Evolutionary conservation across 2,329 filamentous ascomycete genomes (phyloP).

Genomic region (Keithomyces neogunnii): DNA sequence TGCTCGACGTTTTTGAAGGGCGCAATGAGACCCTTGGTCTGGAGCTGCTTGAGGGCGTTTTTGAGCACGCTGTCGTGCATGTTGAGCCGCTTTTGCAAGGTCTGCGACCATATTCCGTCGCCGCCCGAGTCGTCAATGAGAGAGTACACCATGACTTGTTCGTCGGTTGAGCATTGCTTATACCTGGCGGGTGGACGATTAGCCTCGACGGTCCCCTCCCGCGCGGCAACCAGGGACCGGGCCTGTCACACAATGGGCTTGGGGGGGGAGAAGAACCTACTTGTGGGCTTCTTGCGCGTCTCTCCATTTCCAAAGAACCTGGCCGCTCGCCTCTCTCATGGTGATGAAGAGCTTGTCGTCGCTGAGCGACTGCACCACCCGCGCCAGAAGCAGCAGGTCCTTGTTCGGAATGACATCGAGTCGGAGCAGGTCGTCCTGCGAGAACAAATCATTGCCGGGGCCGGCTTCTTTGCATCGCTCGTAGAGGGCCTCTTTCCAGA

Average conservation of each 20-base stretch:
- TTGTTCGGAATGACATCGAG: conserved; percentile 49
- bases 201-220: no score
- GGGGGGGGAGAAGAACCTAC: conserved; percentile 27
- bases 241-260: neutral
- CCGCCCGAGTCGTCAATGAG: conserved; percentile 79
- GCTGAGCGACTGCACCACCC: conserved; percentile 48
- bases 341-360: conserved; percentile 51
- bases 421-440: conserved; percentile 48
- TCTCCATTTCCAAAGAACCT: conserved; percentile 47
- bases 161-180: conserved; percentile 55
- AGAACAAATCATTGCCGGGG: conserved; percentile 41
- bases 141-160: conserved; percentile 76
- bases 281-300: conserved; percentile 53
- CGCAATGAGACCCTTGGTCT: conserved; percentile 73
- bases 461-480: conserved; percentile 43
- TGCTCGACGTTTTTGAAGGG: conserved; percentile 88
- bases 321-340: conserved; percentile 30
- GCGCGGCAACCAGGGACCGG: no score
- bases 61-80: conserved; percentile 79
- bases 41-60: conserved; percentile 74
- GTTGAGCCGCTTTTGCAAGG: conserved; percentile 69
- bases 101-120: conserved; percentile 86
- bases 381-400: conserved; percentile 45
- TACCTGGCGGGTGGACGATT: conserved; percentile 32
- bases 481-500: conserved; percentile 50